A percentile compares a stretch with the other conserved stretches of the same genome.
Evolutionary conservation across 1,139 yeast species (phyloP).

Genomic region (Pichia sp.): DNA sequence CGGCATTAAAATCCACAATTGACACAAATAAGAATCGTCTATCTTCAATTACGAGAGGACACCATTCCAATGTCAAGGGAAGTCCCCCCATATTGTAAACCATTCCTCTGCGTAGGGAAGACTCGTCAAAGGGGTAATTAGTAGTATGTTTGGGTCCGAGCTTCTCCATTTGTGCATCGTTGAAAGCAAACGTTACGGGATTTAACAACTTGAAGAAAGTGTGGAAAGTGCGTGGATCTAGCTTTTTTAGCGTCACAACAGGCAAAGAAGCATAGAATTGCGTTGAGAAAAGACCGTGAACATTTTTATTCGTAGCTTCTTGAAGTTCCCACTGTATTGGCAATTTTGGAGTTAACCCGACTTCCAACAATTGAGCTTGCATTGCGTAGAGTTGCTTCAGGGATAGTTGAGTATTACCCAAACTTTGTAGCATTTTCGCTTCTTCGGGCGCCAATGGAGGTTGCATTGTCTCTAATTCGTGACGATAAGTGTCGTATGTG

Average conservation of each 20-base stretch:
- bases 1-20: constrained; percentile 12
- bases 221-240: not conserved
- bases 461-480: no score
- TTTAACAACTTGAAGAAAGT: not conserved
- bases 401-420: constrained; percentile 1
- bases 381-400: constrained; percentile 2
- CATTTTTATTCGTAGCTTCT: constrained; percentile 3
- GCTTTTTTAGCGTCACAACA: not conserved
- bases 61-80: constrained; percentile 51
- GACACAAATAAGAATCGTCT: constrained; percentile 22
- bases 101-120: constrained; percentile 34
- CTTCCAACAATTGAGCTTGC: constrained; percentile 5
- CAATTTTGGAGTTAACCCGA: not conserved
- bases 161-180: not conserved
- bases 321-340: constrained; percentile 1
- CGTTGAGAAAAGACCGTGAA: constrained; percentile 2
- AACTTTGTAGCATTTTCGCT: constrained; percentile 1
- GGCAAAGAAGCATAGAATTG: constrained; percentile 1
- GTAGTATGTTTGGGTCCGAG: constrained; percentile 2
- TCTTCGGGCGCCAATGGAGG: no score
- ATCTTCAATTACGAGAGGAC: constrained; percentile 19
- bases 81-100: constrained; percentile 49
- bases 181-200: not conserved
- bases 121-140: constrained; percentile 15
- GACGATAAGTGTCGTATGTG: no score